Percentiles rank a stretch among this genome's conserved stretches.
phyloP scores from a whole-genome alignment of 352 stramenopile genomes.

The Phytophthora gonapodyides region DNA sequence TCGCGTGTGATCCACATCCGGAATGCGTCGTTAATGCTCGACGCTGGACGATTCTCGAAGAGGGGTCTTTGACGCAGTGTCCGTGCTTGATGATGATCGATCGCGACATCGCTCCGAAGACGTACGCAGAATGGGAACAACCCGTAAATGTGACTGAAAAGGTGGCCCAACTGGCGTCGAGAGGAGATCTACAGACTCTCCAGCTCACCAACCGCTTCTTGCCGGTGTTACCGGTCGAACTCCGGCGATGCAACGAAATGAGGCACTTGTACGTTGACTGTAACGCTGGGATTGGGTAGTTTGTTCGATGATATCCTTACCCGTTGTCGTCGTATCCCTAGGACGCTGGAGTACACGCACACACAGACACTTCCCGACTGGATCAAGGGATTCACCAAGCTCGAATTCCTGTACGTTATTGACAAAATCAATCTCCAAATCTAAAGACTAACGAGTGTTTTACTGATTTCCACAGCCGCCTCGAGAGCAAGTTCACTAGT shows the following conservation, averaged over 20 bases:
- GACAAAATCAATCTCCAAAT: no score
- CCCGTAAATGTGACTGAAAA: conserved; percentile 28
- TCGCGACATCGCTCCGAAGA: conserved; percentile 5
- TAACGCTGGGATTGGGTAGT: conserved; percentile 9
- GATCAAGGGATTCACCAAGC: conserved; percentile 26
- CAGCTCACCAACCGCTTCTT: conserved; percentile 31
- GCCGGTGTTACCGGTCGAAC: conserved; percentile 19
- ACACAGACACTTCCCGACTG: conserved; percentile 30
- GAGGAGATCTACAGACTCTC: conserved; percentile 24
- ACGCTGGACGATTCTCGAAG: conserved; percentile 15
- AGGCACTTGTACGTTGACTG: conserved; percentile 20
- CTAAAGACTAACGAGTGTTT: no score
- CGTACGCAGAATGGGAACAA: conserved; percentile 26
- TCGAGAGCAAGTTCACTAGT: background rate
- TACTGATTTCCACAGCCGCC: background rate
- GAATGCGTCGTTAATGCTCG: conserved; percentile 30
- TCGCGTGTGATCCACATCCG: conserved; percentile 1
- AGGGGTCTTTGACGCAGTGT: conserved; percentile 18
- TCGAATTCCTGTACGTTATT: conserved; percentile 32
- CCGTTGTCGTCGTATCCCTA: conserved; percentile 4
- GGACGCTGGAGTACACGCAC: conserved; percentile 37
- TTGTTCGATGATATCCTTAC: no score
- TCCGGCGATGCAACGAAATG: conserved; percentile 25
- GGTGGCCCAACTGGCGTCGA: conserved; percentile 13
- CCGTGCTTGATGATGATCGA: conserved; percentile 45